Percentiles rank a stretch among this genome's conserved stretches.
These are phyloP conservation scores for Buddleja alternifolia DNA, from an alignment of 257 asterid species.

Conservation along the genomic window DNA sequence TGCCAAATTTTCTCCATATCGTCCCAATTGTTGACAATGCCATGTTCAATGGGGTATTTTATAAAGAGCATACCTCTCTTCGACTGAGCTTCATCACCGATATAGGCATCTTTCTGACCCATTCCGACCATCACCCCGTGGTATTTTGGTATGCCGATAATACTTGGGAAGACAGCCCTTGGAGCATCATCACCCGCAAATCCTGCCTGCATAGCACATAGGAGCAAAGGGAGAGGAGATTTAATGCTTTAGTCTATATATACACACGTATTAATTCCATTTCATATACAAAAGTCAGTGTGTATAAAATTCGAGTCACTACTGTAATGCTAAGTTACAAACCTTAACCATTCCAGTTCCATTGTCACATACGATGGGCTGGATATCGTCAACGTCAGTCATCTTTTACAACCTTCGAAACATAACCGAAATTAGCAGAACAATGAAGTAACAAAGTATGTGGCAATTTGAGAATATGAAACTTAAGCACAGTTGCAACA, in stretches of 20 bases:
- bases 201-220: conserved; percentile 41
- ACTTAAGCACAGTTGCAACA: no score
- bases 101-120: conserved; percentile 46
- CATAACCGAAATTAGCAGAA: background rate
- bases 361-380: conserved; percentile 48
- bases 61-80: conserved; percentile 44
- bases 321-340: background rate
- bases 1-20: conserved; percentile 60
- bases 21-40: conserved; percentile 57
- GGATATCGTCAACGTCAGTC: conserved; percentile 42
- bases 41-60: conserved; percentile 54
- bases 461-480: no score
- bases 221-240: no score
- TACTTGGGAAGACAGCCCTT: conserved; percentile 51
- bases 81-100: conserved; percentile 50
- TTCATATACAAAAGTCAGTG: no score
- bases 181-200: conserved; percentile 60
- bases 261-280: no score
- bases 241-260: no score
- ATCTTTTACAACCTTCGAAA: conserved; percentile 26
- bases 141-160: conserved; percentile 45
- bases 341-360: conserved; percentile 56
- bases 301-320: no score
- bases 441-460: background rate
- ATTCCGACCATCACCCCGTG: conserved; percentile 47